phyloP scores from a whole-genome alignment of 2,329 filamentous ascomycete species.

The Alternaria sp. region DNA sequence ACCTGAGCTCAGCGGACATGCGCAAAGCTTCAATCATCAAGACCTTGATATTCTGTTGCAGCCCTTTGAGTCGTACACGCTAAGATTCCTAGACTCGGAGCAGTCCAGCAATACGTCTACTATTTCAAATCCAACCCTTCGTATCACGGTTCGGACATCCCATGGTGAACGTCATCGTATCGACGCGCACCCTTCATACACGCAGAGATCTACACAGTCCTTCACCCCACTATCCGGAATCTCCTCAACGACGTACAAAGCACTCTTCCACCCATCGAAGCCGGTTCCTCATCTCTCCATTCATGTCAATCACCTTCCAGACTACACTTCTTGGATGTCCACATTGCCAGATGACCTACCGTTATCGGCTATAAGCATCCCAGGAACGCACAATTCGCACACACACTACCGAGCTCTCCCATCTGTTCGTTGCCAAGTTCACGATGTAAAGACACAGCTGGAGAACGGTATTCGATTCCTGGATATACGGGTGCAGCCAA shows the following conservation, averaged over 20 bases:
- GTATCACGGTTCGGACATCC: constrained; percentile 73
- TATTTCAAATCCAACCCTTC: constrained; percentile 66
- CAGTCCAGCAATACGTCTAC: neutral
- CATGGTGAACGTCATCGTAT: constrained; percentile 73
- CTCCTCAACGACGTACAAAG: constrained; percentile 52
- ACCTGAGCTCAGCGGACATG: constrained; percentile 61
- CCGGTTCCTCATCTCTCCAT: constrained; percentile 50
- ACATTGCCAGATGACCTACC: constrained; percentile 75
- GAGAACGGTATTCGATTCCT: constrained; percentile 93
- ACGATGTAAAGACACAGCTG: constrained; percentile 78
- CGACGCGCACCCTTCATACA: constrained; percentile 68
- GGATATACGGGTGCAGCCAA: constrained; percentile 82
- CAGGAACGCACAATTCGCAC: constrained; percentile 94
- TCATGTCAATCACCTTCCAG: constrained; percentile 29
- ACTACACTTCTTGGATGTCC: constrained; percentile 85
- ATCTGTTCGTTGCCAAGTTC: constrained; percentile 91
- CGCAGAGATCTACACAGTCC: constrained; percentile 48
- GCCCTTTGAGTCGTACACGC: constrained; percentile 72
- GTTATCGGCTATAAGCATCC: constrained; percentile 84
- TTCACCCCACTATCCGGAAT: constrained; percentile 52
- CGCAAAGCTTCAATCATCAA: constrained; percentile 67
- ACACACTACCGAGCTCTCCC: constrained; percentile 85
- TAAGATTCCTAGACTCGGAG: constrained; percentile 61
- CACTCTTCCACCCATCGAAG: constrained; percentile 55
- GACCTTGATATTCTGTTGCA: constrained; percentile 70